Evolutionary conservation across 306 rosid species (phyloP).

Genomic region (Fagus sylvatica): DNA sequence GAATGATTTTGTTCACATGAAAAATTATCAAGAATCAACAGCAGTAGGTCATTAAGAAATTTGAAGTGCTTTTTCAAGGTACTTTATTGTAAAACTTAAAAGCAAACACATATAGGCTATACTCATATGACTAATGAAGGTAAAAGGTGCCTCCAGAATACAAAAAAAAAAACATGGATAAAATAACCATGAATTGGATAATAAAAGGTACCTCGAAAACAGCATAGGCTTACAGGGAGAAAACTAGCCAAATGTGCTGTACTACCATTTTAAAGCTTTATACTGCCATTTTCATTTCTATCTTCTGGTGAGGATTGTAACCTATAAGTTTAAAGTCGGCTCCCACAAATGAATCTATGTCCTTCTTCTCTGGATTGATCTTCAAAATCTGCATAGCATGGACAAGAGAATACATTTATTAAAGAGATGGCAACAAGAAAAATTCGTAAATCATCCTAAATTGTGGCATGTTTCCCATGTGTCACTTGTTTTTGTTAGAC

Average conservation of each 20-base stretch:
- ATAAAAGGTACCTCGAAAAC: not conserved
- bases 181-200: not conserved
- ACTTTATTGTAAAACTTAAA: too few species aligned
- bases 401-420: not conserved
- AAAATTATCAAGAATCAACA: not conserved
- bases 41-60: too few species aligned
- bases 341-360: constrained; percentile 14
- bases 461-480: not conserved
- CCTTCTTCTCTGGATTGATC: constrained; percentile 24
- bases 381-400: constrained; percentile 22
- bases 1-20: not conserved
- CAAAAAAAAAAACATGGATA: not conserved
- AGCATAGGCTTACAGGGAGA: not conserved
- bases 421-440: not conserved
- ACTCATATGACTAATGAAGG: not conserved
- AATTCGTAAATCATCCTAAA: not conserved
- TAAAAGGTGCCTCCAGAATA: not conserved
- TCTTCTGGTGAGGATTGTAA: constrained; percentile 14
- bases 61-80: too few species aligned
- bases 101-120: not conserved
- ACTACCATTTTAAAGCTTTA: not conserved
- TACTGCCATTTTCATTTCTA: constrained; percentile 6
- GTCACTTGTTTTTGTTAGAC: not conserved
- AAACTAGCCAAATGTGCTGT: not conserved
- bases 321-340: constrained; percentile 26